Percentiles rank a stretch among this genome's conserved stretches.
phyloP scores from a whole-genome alignment of 352 stramenopile species.

The Globisporangium cylindrosporum region DNA sequence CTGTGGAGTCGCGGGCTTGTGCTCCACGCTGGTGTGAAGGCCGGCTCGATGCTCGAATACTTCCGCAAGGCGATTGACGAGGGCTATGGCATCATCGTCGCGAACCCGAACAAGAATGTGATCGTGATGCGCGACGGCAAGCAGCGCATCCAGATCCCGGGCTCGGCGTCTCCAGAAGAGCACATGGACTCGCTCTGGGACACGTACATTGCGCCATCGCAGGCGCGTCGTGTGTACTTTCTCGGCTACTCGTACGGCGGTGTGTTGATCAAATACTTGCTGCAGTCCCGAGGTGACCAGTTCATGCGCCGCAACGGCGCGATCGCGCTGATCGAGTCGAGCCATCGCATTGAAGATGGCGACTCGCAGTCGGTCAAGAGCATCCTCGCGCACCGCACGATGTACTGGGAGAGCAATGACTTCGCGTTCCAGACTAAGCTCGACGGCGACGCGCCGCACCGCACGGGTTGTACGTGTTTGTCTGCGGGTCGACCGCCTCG shows the following conservation, averaged over 20 bases:
- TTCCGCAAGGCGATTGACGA: slow-evolving; percentile 86
- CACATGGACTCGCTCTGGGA: slow-evolving; percentile 90
- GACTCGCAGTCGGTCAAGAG: slow-evolving; percentile 86
- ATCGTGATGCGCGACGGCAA: slow-evolving; percentile 80
- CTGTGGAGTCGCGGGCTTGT: slow-evolving; percentile 85
- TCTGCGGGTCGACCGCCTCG: slow-evolving; percentile 66
- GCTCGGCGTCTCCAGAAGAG: slow-evolving; percentile 80
- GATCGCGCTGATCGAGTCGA: slow-evolving; percentile 86
- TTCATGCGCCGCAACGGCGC: slow-evolving; percentile 84
- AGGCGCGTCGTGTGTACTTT: slow-evolving; percentile 78
- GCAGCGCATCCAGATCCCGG: slow-evolving; percentile 78
- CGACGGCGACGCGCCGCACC: slow-evolving; percentile 76
- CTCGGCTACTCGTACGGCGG: slow-evolving; percentile 87
- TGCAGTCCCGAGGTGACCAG: slow-evolving; percentile 83
- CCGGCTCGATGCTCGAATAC: slow-evolving; percentile 87
- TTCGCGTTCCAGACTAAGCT: slow-evolving; percentile 67
- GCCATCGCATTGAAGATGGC: slow-evolving; percentile 81
- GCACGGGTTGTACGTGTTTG: slow-evolving; percentile 82
- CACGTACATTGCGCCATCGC: slow-evolving; percentile 58
- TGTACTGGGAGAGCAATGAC: slow-evolving; percentile 90
- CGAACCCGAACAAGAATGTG: slow-evolving; percentile 90
- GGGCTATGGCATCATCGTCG: slow-evolving; percentile 84
- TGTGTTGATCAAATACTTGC: slow-evolving; percentile 86
- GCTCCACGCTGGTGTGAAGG: slow-evolving; percentile 83
- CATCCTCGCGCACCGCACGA: slow-evolving; percentile 83